Conservation (phyloP, 139 green algal species). For the Nannochloris sp. region DNA sequence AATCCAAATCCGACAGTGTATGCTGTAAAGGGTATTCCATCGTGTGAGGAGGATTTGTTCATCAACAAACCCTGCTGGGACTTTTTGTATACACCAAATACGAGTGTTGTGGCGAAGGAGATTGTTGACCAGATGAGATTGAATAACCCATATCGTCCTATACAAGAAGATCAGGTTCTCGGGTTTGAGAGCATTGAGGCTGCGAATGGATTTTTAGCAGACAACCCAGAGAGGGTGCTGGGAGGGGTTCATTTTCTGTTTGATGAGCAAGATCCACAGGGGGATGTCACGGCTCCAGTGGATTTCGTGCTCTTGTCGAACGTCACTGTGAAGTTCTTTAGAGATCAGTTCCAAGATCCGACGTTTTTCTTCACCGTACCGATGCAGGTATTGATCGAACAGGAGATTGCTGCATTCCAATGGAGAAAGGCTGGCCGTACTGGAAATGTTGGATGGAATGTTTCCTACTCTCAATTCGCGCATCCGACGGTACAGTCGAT, state of each 20-base stretch:
- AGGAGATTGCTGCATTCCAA: constrained; percentile 51
- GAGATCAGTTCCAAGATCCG: constrained; percentile 56
- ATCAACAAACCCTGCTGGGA: constrained; percentile 53
- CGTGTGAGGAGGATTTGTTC: constrained; percentile 53
- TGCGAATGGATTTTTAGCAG: constrained; percentile 59
- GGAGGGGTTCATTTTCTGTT: constrained; percentile 54
- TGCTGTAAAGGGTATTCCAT: constrained; percentile 31
- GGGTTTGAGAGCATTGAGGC: constrained; percentile 39
- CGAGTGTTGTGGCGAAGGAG: neutral
- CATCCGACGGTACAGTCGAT: constrained; percentile 62
- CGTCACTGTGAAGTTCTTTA: constrained; percentile 68
- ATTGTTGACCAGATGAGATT: constrained; percentile 45
- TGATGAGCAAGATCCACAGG: neutral
- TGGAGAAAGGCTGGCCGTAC: constrained; percentile 8
- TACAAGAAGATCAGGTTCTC: constrained; percentile 35
- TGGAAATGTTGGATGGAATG: constrained; percentile 36
- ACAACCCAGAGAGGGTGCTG: constrained; percentile 48
- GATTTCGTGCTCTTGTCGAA: constrained; percentile 80
- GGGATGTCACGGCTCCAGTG: constrained; percentile 1
- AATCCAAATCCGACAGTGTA: constrained; percentile 13
- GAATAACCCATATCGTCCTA: constrained; percentile 50
- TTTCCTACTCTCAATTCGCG: constrained; percentile 48
- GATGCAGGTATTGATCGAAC: constrained; percentile 64
- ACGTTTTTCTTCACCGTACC: constrained; percentile 68
- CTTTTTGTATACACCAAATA: constrained; percentile 63